These are phyloP conservation scores for Metarhizium humberi DNA, from an alignment of 2,329 filamentous ascomycete species.

Conservation along the genomic window DNA sequence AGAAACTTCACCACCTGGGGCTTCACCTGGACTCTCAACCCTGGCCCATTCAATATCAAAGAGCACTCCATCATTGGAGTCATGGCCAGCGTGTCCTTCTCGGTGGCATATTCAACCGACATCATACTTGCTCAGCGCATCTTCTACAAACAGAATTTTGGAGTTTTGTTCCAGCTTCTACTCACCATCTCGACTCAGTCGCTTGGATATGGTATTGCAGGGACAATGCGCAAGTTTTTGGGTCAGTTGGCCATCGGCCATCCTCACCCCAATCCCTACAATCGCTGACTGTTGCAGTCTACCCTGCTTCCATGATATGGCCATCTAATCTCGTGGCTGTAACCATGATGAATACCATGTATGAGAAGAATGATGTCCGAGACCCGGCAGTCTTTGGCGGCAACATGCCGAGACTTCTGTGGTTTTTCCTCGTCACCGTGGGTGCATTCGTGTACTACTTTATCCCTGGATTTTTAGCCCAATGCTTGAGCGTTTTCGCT, in stretches of 20 bases:
- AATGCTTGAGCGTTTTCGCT: slow-evolving; percentile 61
- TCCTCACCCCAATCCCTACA: slow-evolving; percentile 6
- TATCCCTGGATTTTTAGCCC: slow-evolving; percentile 59
- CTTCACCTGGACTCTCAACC: slow-evolving; percentile 48
- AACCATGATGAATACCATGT: slow-evolving; percentile 63
- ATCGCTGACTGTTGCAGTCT: slow-evolving; percentile 30
- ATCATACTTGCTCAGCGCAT: slow-evolving; percentile 62
- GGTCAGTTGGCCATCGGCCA: slow-evolving; percentile 27
- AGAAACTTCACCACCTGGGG: slow-evolving; percentile 43
- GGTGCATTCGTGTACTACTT: slow-evolving; percentile 58
- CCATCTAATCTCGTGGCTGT: slow-evolving; percentile 57
- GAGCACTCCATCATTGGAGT: slow-evolving; percentile 60
- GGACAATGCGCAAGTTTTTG: slow-evolving; percentile 56
- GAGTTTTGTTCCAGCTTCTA: slow-evolving; percentile 56
- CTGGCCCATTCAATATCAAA: slow-evolving; percentile 61
- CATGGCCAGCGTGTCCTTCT: slow-evolving; percentile 64
- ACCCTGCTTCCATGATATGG: slow-evolving; percentile 67
- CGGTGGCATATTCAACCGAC: slow-evolving; percentile 63
- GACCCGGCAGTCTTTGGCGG: slow-evolving; percentile 52
- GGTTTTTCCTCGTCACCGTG: slow-evolving; percentile 50
- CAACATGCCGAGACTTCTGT: slow-evolving; percentile 54
- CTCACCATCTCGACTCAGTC: slow-evolving; percentile 61
- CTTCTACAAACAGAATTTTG: slow-evolving; percentile 64
- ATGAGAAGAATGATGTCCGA: slow-evolving; percentile 45
- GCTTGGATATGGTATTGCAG: slow-evolving; percentile 59